Evolutionary conservation across 1,284 basidiomycete genomes (phyloP), one percentile per base, ranked within the genome.

Genomic region (Heterobasidion occidentale): DNA sequence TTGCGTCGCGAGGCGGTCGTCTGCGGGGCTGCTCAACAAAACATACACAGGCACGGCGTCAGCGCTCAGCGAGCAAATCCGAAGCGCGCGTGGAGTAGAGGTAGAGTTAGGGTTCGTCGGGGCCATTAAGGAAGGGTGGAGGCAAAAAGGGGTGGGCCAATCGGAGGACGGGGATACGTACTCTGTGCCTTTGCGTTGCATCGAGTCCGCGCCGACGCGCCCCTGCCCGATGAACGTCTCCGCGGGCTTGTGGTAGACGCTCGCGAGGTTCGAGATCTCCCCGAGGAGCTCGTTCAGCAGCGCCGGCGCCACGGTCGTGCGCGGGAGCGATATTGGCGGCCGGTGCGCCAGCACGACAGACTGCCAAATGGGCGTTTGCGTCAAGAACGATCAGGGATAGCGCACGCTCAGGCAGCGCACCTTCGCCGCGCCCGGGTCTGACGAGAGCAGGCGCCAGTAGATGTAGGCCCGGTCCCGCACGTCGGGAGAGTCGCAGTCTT

Each of bases 401-500:
- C 27, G 35, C 35, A 19, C 19, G 19, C 19, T 19, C 19, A 19
- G 19, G 42, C 36, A 57, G 62, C 74, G 51, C 61, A 92, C 93
- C 80, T 95, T 97, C 0, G 95, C 95, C 19, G 94, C 94, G 4
- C 84, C 91, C 2, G 93, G 90, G 70, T 99, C 96, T 42, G 92
- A 92, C 9, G 92, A 95, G 47, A 98, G 71, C 60, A 98, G 70
- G 58, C 96, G 80, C 95, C 95, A 98, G 68, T 98, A 98, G 51
- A 98, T 96, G 69, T 97, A 98, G 0, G 93, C 94, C 35, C 93
- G 80, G 69, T 99, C 96, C 50, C 96, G 80, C n/a, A 99, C 86
- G 70, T 99, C 97, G 6, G 97, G 94, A 20, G 91, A 96, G 67
- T 99, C 96, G 61, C 94, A 97, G 63, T 96, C 94, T 67, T 94